Evolutionary conservation across 805 yeast genomes (phyloP).

Genomic region (Scheffersomyces coipomensis): DNA sequence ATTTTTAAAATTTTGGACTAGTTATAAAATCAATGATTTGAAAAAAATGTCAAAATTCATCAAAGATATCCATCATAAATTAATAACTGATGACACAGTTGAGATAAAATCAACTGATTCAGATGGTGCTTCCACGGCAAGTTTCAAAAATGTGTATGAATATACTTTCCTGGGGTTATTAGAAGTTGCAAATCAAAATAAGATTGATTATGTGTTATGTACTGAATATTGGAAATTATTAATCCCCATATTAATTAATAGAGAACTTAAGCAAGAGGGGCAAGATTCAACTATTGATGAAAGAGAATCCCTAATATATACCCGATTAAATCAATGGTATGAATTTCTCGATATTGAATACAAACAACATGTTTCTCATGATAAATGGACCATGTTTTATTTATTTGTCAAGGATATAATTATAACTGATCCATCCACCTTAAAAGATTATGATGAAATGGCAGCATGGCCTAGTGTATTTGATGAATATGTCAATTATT

Average conservation of each 20-base stretch:
- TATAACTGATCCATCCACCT: slow-evolving; percentile 41
- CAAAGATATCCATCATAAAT: slow-evolving; percentile 10
- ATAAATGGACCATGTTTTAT: slow-evolving; percentile 83
- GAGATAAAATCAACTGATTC: slow-evolving; percentile 7
- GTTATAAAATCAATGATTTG: slow-evolving; percentile 25
- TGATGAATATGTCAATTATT: slow-evolving; percentile 76
- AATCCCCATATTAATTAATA: slow-evolving; percentile 24
- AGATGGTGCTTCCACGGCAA: slow-evolving; percentile 15
- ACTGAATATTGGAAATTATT: slow-evolving; percentile 76
- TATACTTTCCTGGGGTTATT: slow-evolving; percentile 68
- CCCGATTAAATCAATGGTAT: slow-evolving; percentile 55
- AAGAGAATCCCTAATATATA: slow-evolving; percentile 22
- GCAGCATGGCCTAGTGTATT: slow-evolving; percentile 92
- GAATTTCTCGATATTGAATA: slow-evolving; percentile 46
- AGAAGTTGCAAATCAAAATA: slow-evolving; percentile 55
- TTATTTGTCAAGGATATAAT: slow-evolving; percentile 57
- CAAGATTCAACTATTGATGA: slow-evolving; percentile 16
- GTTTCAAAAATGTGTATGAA: slow-evolving; percentile 60
- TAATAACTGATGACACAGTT: slow-evolving; percentile 3
- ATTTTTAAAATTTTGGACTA: slow-evolving; percentile 62
- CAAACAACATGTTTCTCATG: slow-evolving; percentile 57
- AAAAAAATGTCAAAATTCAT: slow-evolving; percentile 45
- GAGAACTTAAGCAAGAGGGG: background rate
- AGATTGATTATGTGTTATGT: slow-evolving; percentile 59
- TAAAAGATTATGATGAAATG: slow-evolving; percentile 67